Evolutionary conservation across 1,139 yeast species (phyloP), one percentile per base, ranked within the genome.

Genomic region (Suhomyces maxii): DNA sequence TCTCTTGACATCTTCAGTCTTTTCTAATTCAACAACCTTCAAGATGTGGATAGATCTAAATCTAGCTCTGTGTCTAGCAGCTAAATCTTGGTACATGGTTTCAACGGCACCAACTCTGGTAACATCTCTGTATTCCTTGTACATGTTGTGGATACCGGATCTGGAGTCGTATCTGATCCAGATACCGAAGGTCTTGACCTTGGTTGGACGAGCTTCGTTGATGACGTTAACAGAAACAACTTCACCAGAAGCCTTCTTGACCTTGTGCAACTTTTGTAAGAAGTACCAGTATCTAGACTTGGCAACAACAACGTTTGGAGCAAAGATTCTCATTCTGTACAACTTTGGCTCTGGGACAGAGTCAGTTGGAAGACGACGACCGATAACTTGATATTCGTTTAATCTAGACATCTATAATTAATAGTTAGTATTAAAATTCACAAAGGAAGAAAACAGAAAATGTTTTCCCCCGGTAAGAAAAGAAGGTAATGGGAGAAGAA

Each of bases 11-110:
- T 93, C 99, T 58, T 88, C 96, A 64, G 95, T 84, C 86, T 89
- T 91, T 79, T 86, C 96, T 71, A 93, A 85, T 83, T 93, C 98
- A 74, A 91, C 98, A 76, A 93, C 98, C 90, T 93, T 93, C 75
- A 86, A 84, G 77, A 86, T 89, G 89, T 93, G 99, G 79, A 93
- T 89, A 66, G 93, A 86, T 87, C 99, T 89, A 85, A 93, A 93
- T 85, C 99, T 90, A 73, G 99, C 95, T 87, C 99, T 90, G 96
- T 93, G 99, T 83, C 99, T 93, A 66, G 99, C 98, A 79, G 99
- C 99, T 86, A 93, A 88, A 80, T 95, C 99, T 79, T 89, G 93
- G 95, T 93, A 93, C 86, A 93, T 87, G 75, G 95, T 83, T 78
- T 89, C 96, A 73, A 93, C 98, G 67, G 99, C 99, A 77, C 90